Evolutionary conservation across 208 protist genomes (phyloP).

Genomic region (Acanthamoeba polyphaga): DNA sequence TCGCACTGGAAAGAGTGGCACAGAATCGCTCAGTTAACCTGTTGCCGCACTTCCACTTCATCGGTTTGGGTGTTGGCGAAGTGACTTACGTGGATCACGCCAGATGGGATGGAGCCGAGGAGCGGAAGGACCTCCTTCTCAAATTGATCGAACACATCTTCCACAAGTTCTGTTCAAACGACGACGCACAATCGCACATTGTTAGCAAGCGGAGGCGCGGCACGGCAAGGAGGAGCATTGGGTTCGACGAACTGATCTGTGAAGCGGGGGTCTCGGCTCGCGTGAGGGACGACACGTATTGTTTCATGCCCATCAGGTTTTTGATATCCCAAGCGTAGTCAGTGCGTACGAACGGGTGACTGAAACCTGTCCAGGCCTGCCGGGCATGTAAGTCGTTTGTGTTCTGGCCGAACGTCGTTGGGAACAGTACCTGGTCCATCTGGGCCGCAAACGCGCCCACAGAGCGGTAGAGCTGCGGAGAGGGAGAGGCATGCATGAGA

Average conservation of each 20-base stretch:
- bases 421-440: neutral
- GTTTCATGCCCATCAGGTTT: constrained; percentile 50
- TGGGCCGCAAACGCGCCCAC: neutral
- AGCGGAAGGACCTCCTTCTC: constrained; percentile 52
- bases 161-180: constrained; percentile 11
- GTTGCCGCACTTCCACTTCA: neutral
- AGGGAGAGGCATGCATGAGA: neutral
- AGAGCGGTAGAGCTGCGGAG: neutral
- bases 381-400: no score
- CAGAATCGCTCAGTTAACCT: neutral
- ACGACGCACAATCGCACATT: neutral
- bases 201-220: neutral
- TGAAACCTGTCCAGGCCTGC: neutral
- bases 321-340: constrained; percentile 49
- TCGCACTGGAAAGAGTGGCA: neutral
- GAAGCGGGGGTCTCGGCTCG: neutral
- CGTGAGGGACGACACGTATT: neutral
- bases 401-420: no score
- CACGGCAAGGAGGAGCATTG: neutral
- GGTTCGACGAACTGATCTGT: neutral
- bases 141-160: constrained; percentile 46
- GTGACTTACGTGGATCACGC: constrained; percentile 26
- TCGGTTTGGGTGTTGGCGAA: neutral
- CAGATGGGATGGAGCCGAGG: neutral
- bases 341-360: neutral